These are phyloP conservation scores for Sextonia rubra DNA, from an alignment of 164 flowering plant species.

Conservation along the genomic window DNA sequence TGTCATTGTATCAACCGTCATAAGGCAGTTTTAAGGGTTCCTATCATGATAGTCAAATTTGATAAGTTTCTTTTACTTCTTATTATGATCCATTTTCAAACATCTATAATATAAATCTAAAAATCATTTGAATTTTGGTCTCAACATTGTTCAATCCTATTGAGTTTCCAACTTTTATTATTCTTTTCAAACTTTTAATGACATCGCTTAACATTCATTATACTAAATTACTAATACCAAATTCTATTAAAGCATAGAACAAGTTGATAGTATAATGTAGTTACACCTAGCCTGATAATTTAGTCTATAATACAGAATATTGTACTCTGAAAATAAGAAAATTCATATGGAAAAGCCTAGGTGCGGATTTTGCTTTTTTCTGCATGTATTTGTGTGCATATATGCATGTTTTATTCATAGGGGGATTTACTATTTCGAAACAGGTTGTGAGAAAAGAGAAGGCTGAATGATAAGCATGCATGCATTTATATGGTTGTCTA, in stretches of 20 bases:
- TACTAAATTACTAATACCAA: too few relatives aligned
- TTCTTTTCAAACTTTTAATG: neutral
- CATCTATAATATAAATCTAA: neutral
- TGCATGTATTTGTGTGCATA: neutral
- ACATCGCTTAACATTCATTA: too few relatives aligned
- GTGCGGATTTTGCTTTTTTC: neutral
- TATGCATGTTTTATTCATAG: neutral
- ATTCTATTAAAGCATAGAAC: too few relatives aligned
- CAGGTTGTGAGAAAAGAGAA: neutral
- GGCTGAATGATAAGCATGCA: neutral
- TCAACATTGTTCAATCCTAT: too few relatives aligned
- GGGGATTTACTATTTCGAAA: neutral
- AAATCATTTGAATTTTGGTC: neutral
- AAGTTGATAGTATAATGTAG: neutral
- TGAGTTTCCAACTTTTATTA: neutral
- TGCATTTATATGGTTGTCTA: neutral
- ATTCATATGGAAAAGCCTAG: neutral
- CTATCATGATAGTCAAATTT: neutral
- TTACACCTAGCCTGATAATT: neutral
- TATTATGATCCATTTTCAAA: neutral
- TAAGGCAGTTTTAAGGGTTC: neutral
- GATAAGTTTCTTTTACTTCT: neutral
- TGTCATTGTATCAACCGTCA: neutral
- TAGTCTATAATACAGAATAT: neutral
- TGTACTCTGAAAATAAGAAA: neutral